A percentile compares a stretch with the other conserved stretches of the same genome.
phyloP scores from a whole-genome alignment of 1,284 basidiomycete genomes.

The Rhodotorula sp. region DNA sequence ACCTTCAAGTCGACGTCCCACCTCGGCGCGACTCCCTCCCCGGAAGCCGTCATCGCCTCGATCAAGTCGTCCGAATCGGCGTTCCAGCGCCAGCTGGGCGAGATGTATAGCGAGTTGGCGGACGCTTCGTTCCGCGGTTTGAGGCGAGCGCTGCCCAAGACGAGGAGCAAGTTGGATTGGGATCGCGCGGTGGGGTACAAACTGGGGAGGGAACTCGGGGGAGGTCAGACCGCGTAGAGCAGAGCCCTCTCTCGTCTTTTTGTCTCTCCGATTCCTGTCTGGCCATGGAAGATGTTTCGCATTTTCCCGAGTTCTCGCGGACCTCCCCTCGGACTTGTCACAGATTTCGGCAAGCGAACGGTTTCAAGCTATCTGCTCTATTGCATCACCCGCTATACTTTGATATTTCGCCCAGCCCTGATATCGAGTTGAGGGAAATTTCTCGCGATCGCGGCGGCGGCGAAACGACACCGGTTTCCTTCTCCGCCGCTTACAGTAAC shows the following conservation, averaged over 20 bases:
- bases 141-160: constrained; percentile 81
- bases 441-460: too few species aligned
- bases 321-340: too few species aligned
- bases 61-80: constrained; percentile 68
- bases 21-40: constrained; percentile 59
- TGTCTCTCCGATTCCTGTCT: too few species aligned
- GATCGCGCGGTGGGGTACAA: constrained; percentile 83
- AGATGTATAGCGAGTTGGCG: constrained; percentile 78
- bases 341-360: too few species aligned
- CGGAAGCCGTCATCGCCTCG: constrained; percentile 76
- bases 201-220: constrained; percentile 70
- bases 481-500: neutral
- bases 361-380: too few species aligned
- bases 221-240: neutral
- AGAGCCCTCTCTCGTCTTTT: neutral
- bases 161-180: constrained; percentile 53
- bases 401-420: too few species aligned
- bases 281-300: too few species aligned
- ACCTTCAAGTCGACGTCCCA: constrained; percentile 65
- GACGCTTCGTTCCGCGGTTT: constrained; percentile 89
- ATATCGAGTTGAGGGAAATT: too few species aligned
- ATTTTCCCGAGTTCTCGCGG: neutral
- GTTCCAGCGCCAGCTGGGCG: constrained; percentile 73
- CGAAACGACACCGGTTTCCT: too few species aligned
- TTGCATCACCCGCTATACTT: too few species aligned